These are phyloP conservation scores for Paspalum vaginatum DNA, from an alignment of 176 grass and related monocot genomes.

Conservation along the genomic window DNA sequence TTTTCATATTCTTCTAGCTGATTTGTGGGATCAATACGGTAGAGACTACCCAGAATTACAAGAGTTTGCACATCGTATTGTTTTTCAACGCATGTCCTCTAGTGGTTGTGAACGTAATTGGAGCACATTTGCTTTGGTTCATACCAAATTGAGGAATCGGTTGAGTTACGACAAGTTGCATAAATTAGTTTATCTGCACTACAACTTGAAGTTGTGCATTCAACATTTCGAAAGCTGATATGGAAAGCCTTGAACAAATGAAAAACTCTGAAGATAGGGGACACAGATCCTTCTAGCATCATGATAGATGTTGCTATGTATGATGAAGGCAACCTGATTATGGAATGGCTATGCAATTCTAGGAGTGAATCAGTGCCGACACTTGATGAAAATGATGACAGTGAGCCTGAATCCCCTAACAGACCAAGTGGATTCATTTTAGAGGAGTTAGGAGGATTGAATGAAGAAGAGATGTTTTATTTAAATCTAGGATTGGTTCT, in stretches of 20 bases:
- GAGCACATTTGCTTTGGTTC: not conserved
- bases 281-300: too few relatives aligned
- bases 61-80: not conserved
- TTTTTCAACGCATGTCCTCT: not conserved
- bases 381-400: too few relatives aligned
- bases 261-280: not conserved
- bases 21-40: conserved; percentile 3
- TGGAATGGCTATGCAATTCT: too few relatives aligned
- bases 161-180: not conserved
- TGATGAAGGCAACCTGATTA: too few relatives aligned
- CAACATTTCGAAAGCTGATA: not conserved
- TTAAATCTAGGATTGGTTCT: not conserved
- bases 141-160: not conserved
- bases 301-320: too few relatives aligned
- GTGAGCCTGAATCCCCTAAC: too few relatives aligned
- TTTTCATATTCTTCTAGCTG: not conserved
- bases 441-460: too few relatives aligned
- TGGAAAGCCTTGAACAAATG: not conserved
- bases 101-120: not conserved
- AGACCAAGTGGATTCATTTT: too few relatives aligned
- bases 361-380: too few relatives aligned
- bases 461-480: not conserved
- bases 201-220: not conserved
- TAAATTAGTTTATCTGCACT: not conserved
- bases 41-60: not conserved